Base-by-base conservation (phyloP, 352 stramenopile species). In the Globisporangium splendens region DNA sequence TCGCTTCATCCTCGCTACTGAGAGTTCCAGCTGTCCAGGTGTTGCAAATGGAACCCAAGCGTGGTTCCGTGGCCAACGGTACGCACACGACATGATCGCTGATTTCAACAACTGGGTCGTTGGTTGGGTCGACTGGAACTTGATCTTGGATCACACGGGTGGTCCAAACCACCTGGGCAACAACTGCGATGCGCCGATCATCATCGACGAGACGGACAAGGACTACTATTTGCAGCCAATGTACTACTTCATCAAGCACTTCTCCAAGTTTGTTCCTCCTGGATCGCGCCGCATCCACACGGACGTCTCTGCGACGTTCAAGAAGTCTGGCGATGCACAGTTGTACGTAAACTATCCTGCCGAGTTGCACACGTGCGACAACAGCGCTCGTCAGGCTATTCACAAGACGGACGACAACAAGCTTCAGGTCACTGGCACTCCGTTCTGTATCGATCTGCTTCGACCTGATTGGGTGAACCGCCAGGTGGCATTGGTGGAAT, bases 101-200 rank as follows among this genome's bases (percentile, higher is more conserved):
- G 86, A 97, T 61, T 73, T 95, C 31, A 97, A 95, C 72, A 91
- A 95, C 64, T 86, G 77, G 62, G 84, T 89, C 14, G 70, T 79
- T 41, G 88, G 88, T 1, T 98, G 91, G 91, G 84, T 96, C 41
- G 89, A 98, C 74, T 98, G 92, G 91, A 98, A 98, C 70, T 59
- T 98, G 43, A 47, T 97, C 8, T 75, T 98, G 0, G 87, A 96
- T 54, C 75, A 89, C 66, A 82, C 46, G 12, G 92, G 92, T 28
- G 92, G 92, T 1, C 90, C 91, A 8, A 98, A 97, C 73, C 88
- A 97, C 73, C 59, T 88, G 59, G 65, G 62, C 43, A 96, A 96
- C 66, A 69, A 73, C 12, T 91, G 80, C 52, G 83, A 92, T 33
- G 79, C 87, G 6, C 83, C 86, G 21, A 79, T 97, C 53, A 87